Evolutionary conservation across 2,329 filamentous ascomycete species (phyloP).

Genomic region (Fusarium foetens): DNA sequence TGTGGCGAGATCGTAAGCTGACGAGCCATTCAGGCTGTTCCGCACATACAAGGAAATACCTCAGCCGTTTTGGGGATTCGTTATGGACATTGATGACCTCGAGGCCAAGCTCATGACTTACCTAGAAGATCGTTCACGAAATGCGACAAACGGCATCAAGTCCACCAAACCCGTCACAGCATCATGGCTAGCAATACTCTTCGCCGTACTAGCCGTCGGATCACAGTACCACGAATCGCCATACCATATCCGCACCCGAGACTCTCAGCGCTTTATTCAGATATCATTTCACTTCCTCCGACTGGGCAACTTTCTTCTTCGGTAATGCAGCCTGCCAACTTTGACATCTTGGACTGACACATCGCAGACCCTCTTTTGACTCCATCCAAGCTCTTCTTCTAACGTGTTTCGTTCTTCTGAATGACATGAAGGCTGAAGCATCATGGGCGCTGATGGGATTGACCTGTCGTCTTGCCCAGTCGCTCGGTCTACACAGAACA

Average conservation of each 20-base stretch:
- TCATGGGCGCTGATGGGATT: conserved; percentile 73
- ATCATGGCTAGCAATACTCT: conserved; percentile 73
- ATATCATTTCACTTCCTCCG: conserved; percentile 73
- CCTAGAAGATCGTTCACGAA: conserved; percentile 70
- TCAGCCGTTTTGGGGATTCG: conserved; percentile 75
- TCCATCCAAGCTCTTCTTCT: conserved; percentile 72
- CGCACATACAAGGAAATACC: conserved; percentile 74
- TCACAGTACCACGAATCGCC: conserved; percentile 74
- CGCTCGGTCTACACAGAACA: conserved; percentile 67
- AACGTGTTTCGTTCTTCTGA: conserved; percentile 70
- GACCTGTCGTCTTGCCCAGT: conserved; percentile 72
- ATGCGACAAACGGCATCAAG: conserved; percentile 58
- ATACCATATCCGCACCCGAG: conserved; percentile 68
- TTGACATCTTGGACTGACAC: conserved; percentile 7
- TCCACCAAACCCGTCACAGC: conserved; percentile 66
- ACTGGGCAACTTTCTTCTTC: conserved; percentile 70
- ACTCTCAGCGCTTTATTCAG: conserved; percentile 70
- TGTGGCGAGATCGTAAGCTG: background rate
- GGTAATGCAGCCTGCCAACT: conserved; percentile 49
- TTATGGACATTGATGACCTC: conserved; percentile 73
- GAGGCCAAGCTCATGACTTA: conserved; percentile 73
- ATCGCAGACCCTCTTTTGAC: conserved; percentile 67
- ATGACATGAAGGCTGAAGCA: conserved; percentile 76
- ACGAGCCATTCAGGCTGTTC: conserved; percentile 61
- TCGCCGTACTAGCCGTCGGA: conserved; percentile 71